Percentiles rank a stretch among this genome's conserved stretches.
Conservation (phyloP, 1,139 yeast species). For the Zygoascus sp. region DNA sequence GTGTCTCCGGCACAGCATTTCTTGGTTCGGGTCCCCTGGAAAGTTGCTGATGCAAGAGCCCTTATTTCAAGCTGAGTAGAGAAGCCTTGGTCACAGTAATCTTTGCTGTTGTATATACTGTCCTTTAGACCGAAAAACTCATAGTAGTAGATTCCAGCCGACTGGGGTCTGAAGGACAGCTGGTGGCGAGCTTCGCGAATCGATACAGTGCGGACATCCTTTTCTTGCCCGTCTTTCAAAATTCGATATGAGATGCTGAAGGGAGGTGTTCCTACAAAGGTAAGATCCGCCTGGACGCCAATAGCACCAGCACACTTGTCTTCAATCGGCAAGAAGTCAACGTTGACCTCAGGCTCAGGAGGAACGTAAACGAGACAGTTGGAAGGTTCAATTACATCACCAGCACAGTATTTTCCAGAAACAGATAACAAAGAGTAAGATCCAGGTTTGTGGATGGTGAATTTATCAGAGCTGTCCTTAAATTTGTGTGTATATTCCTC, state of each 20-base stretch:
- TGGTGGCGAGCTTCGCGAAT: conserved; percentile 42
- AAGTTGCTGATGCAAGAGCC: conserved; percentile 38
- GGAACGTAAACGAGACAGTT: conserved; percentile 44
- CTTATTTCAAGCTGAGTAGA: conserved; percentile 33
- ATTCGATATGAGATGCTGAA: conserved; percentile 63
- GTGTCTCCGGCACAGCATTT: conserved; percentile 45
- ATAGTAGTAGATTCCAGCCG: conserved; percentile 76
- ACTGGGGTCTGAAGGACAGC: conserved; percentile 68
- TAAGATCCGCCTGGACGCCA: conserved; percentile 68
- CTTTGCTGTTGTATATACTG: conserved; percentile 31
- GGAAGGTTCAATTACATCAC: conserved; percentile 49
- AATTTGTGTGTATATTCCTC: conserved; percentile 13
- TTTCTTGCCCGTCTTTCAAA: conserved; percentile 31
- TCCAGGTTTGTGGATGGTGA: conserved; percentile 54
- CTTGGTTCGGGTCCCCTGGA: conserved; percentile 24
- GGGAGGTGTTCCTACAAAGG: conserved; percentile 75
- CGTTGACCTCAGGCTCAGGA: conserved; percentile 45
- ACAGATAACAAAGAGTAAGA: conserved; percentile 51
- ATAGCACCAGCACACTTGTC: conserved; percentile 92
- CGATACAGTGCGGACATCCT: conserved; percentile 24
- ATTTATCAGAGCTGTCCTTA: conserved; percentile 16
- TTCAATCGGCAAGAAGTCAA: conserved; percentile 47
- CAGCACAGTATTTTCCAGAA: conserved; percentile 58
- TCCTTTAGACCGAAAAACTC: conserved; percentile 49
- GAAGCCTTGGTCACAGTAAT: conserved; percentile 30